A percentile compares a stretch with the other conserved stretches of the same genome.
Conservation (phyloP, 768 basidiomycete species). For the Mycena amicta region DNA sequence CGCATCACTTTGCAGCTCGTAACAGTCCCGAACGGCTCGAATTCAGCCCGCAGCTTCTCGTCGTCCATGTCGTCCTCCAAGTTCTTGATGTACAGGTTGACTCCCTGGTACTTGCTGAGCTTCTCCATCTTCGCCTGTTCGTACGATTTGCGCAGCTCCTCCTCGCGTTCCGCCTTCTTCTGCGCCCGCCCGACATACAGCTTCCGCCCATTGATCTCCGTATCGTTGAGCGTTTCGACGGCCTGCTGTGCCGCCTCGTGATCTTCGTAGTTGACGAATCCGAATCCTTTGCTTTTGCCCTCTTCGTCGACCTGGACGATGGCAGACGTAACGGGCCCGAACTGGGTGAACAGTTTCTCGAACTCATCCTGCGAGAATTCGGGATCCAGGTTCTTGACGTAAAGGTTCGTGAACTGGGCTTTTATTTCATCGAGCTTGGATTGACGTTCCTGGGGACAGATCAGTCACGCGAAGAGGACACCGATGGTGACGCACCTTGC, state of each 20-base stretch:
- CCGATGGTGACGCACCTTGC: conserved; percentile 65
- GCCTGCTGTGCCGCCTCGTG: conserved; percentile 93
- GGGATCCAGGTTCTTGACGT: conserved; percentile 93
- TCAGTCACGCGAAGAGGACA: too few relatives aligned
- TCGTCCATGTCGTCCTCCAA: conserved; percentile 98
- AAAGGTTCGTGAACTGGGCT: conserved; percentile 96
- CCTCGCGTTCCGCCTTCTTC: conserved; percentile 98
- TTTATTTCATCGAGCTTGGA: conserved; percentile 98
- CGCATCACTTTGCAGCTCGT: conserved; percentile 99
- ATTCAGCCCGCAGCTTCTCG: conserved; percentile 94
- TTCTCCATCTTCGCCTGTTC: conserved; percentile 98
- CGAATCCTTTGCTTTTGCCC: conserved; percentile 95
- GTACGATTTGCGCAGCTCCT: conserved; percentile 90
- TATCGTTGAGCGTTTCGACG: conserved; percentile 87
- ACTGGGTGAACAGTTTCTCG: conserved; percentile 72
- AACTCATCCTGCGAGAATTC: conserved; percentile 88
- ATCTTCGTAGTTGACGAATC: conserved; percentile 93
- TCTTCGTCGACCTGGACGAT: conserved; percentile 82
- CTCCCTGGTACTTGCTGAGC: conserved; percentile 96
- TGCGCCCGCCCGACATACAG: conserved; percentile 96
- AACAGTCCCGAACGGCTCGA: conserved; percentile 95
- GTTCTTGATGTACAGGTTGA: conserved; percentile 99
- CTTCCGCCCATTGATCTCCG: conserved; percentile 82
- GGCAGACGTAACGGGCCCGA: conserved; percentile 87
- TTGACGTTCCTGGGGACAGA: conserved; percentile 75